Base-by-base conservation (phyloP, 805 yeast species). In the Cyberlindnera misumaiensis region DNA sequence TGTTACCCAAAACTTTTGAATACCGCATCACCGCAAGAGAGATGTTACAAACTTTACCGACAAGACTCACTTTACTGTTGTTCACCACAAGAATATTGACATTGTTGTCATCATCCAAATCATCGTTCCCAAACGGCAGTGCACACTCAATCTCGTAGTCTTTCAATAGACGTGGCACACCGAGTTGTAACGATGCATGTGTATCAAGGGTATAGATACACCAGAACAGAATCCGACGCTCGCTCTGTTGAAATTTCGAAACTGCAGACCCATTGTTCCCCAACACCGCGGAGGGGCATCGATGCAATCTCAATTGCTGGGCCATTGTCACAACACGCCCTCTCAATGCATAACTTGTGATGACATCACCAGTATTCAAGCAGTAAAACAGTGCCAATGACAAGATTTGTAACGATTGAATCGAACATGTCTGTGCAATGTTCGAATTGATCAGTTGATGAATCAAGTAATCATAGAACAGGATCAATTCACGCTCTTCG, bases 111-210 rank as follows among this genome's bases (percentile, higher is more conserved):
- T 61, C 65, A 35, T 58, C 57, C 8, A 57, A 59, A 32, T 58
- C 53, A 39, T 66, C 70, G 41, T 63, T 72, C 35, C 65, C 68
- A 25, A 82, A 76, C 1, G 96, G 96, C 50, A 83, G 61, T 1
- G 90, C 89, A 65, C 95, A 86, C 56, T 86, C 94, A 36, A 87
- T 77, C 56, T 85, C 94, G 51, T 75, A 76, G 54, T 85, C 95
- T 51, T 82, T 82, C 20, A 87, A 60, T 34, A 86, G 61, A 45
- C 94, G 65, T 4, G 96, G 96, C 28, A 85, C 84, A 33, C 96
- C 96, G 34, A 87, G 62, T 42, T 79, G 79, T 43, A 84, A 70
- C 3, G 90, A 77, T 18, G 85, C 67, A 53, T 84, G 84, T 3
- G 78, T 70, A 56, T 88, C 96, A 46, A 88, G 65, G 22, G 79